A percentile compares a stretch with the other conserved stretches of the same genome.
Conservation (phyloP, 2,329 filamentous ascomycete species). For the Neofusicoccum parvum region DNA sequence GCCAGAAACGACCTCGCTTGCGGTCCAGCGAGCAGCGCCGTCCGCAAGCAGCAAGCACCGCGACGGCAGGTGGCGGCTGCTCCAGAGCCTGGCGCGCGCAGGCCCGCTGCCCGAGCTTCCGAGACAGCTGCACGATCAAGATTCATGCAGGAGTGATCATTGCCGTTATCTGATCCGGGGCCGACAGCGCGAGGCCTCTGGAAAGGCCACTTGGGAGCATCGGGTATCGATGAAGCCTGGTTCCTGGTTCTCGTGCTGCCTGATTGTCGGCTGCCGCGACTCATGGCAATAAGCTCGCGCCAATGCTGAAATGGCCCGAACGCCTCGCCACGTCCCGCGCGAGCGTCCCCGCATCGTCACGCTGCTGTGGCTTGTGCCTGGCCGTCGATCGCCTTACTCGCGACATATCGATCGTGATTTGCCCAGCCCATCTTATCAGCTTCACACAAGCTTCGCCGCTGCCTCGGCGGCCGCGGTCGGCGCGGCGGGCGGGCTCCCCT, state of each 20-base stretch:
- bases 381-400: constrained; percentile 4
- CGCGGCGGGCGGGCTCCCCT: background rate
- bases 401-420: constrained; percentile 1
- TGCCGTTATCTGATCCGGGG: constrained; percentile 8
- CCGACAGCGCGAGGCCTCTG: background rate
- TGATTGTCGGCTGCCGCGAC: constrained; percentile 15
- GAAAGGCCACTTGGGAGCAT: constrained; percentile 7
- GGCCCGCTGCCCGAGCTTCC: constrained; percentile 6
- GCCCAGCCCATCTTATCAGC: constrained; percentile 7
- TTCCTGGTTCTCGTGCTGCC: constrained; percentile 20
- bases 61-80: background rate
- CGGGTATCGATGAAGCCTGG: constrained; percentile 20
- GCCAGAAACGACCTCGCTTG: constrained; percentile 2
- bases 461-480: background rate
- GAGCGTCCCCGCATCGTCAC: constrained; percentile 19
- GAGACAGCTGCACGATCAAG: constrained; percentile 18
- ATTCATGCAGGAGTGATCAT: background rate
- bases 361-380: constrained; percentile 18
- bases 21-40: background rate
- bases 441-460: background rate
- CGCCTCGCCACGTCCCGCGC: constrained; percentile 22
- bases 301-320: constrained; percentile 21
- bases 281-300: constrained; percentile 22
- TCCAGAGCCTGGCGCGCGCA: background rate
- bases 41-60: background rate